Conservation (phyloP, 108 stramenopile species). For the Nitzschia inconspicua region DNA sequence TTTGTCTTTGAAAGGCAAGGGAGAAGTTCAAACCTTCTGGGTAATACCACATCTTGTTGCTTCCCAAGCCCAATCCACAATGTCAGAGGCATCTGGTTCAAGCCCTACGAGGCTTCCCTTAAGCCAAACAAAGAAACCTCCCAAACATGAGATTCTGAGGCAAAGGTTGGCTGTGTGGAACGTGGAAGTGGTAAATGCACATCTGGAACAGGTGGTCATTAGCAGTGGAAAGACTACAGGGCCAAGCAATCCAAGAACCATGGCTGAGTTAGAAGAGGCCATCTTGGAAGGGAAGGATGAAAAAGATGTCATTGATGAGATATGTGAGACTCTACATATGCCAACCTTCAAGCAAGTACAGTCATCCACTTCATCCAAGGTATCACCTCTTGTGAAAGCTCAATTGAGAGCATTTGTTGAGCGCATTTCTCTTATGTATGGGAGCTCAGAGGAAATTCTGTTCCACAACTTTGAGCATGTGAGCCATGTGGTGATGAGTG, state of each 20-base stretch:
- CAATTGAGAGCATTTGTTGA: too few species aligned
- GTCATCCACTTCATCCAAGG: too few species aligned
- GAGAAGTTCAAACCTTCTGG: too few species aligned
- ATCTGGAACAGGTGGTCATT: neutral
- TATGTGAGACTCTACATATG: neutral
- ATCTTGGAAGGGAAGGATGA: neutral
- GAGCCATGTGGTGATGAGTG: too few species aligned
- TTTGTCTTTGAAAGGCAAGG: conserved; percentile 2
- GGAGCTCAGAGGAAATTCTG: too few species aligned
- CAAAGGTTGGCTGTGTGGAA: neutral
- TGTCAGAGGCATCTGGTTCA: neutral
- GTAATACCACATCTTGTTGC: neutral
- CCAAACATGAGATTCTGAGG: neutral
- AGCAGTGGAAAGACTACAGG: too few species aligned
- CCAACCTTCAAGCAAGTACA: neutral
- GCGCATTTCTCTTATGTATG: too few species aligned
- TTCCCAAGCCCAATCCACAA: neutral
- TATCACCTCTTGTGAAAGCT: too few species aligned
- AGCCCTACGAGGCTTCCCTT: neutral
- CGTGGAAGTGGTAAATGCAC: neutral
- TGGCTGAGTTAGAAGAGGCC: neutral
- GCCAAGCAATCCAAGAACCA: too few species aligned
- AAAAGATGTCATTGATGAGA: neutral
- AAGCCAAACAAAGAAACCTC: neutral
- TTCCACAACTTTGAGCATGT: too few species aligned